Conservation (phyloP, 805 yeast genomes). For the Dipodascus geniculatus region DNA sequence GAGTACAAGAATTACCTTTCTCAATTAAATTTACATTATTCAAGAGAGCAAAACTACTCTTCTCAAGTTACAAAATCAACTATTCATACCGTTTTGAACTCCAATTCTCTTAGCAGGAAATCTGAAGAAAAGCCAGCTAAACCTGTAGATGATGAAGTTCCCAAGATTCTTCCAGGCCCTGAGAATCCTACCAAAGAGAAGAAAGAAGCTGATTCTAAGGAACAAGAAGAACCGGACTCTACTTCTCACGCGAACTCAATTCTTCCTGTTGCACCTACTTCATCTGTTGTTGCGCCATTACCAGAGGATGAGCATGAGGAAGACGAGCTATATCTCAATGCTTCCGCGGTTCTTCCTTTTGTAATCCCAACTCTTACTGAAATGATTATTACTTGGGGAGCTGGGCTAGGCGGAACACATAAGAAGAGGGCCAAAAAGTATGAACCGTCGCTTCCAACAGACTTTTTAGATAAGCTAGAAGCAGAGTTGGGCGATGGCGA, state of each 20-base stretch:
- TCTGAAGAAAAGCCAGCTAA: not conserved
- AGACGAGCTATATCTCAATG: constrained; percentile 23
- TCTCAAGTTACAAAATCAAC: constrained; percentile 10
- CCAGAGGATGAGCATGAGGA: constrained; percentile 15
- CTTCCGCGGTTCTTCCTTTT: constrained; percentile 32
- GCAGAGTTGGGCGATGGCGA: constrained; percentile 24
- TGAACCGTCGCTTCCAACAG: constrained; percentile 64
- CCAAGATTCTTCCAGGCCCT: not conserved
- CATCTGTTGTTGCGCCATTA: constrained; percentile 5
- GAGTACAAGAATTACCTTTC: constrained; percentile 35
- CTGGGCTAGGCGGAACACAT: constrained; percentile 55
- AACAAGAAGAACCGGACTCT: constrained; percentile 2
- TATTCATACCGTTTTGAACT: not conserved
- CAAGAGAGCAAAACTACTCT: constrained; percentile 13
- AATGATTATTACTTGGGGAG: constrained; percentile 62
- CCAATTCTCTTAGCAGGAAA: not conserved
- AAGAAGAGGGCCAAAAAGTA: constrained; percentile 40
- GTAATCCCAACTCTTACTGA: constrained; percentile 66
- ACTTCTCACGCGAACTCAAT: constrained; percentile 4
- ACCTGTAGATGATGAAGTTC: not conserved
- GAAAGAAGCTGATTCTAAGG: not conserved
- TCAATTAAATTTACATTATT: constrained; percentile 23
- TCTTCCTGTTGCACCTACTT: constrained; percentile 1
- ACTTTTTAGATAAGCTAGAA: constrained; percentile 60
- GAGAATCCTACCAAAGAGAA: not conserved